Evolutionary conservation across 208 protist genomes (phyloP), one percentile per base, ranked within the genome.

Genomic region (Acanthamoeba royreba): DNA sequence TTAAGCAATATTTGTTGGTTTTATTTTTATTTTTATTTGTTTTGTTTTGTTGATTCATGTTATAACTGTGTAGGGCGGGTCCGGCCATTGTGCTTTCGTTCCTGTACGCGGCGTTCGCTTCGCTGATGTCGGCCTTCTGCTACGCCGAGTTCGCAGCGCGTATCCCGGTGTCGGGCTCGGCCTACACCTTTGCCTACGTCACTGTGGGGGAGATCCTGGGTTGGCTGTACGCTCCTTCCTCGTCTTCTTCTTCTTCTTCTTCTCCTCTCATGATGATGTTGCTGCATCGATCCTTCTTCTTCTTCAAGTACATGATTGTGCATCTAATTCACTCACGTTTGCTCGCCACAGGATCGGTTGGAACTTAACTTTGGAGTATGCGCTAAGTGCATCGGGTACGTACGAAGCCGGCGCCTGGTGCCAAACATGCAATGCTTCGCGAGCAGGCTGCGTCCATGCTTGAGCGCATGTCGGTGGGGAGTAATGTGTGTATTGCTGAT

Each of bases 331-430:
- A n/a, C n/a, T n/a, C n/a, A n/a, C n/a, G n/a, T n/a, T n/a, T n/a
- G n/a, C n/a, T n/a, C n/a, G n/a, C n/a, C n/a, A n/a, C 55, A 95
- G 87, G 1, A 92, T 96, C 40, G 95, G 95, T 9, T 96, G 95
- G 94, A 94, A 96, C 91, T 38, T 96, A 5, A 96, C 94, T n/a
- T 58, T 96, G 42, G 94, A 96, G 53, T 96, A 96, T 42, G 92
- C 87, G 0, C 88, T 95, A 38, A 63, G 35, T 69, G 94, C 94
- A 35, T 91, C 69, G 0, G 79, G 79, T 88, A 88, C 53, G 42
- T n/a, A n/a, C n/a, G n/a, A n/a, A n/a, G n/a, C n/a, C n/a, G n/a
- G n/a, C n/a, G n/a, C n/a, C n/a, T n/a, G n/a, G n/a, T n/a, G n/a
- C n/a, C n/a, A n/a, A n/a, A n/a, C n/a, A n/a, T n/a, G n/a, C n/a